Evolutionary conservation across 2,329 filamentous ascomycete species (phyloP), one percentile per base, ranked within the genome.

Genomic region (Fusarium sp.): DNA sequence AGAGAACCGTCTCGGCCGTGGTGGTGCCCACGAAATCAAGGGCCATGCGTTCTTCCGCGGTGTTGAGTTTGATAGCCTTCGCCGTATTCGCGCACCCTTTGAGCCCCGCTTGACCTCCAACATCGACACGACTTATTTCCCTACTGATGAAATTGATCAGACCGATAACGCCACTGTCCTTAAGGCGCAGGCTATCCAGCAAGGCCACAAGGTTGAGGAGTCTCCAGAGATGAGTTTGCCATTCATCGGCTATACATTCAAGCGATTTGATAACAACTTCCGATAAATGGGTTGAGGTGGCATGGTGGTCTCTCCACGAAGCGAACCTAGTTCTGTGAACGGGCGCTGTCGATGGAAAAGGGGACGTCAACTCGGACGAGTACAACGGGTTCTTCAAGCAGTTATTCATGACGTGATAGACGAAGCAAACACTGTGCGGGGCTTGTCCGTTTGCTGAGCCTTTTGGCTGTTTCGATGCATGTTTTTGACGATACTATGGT

Each of bases 91-190:
- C 42, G 96, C 96, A 66, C 96, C 96, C 1, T 99, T 99, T 81
- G 96, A 98, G 85, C 96, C 96, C 6, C 94, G 95, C 80, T 87
- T 99, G 74, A 93, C 93, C 69, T 97, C 94, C 72, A 96, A 96
- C 82, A 93, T 98, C 79, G 96, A 99, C 81, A 98, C 96, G 26
- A 96, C 95, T 52, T 98, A 99, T 87, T 99, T 99, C 91, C 96
- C 96, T 15, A 98, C 95, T 59, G 96, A 99, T 81, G 96, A 99
- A 84, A 98, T 99, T 80, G 95, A 97, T 78, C 96, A 98, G 86
- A 96, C 95, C 63, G 95, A 98, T 82, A 98, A 95, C 74, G 94
- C 93, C 63, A 96, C 95, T 31, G 89, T 94, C 75, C 89, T 98
- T 79, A 93, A 94, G 81, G 94, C 94, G 26, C 94, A 97, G 83